Conservation (phyloP, 129 eudicot species). For the Chrysanthemum seticuspe region DNA sequence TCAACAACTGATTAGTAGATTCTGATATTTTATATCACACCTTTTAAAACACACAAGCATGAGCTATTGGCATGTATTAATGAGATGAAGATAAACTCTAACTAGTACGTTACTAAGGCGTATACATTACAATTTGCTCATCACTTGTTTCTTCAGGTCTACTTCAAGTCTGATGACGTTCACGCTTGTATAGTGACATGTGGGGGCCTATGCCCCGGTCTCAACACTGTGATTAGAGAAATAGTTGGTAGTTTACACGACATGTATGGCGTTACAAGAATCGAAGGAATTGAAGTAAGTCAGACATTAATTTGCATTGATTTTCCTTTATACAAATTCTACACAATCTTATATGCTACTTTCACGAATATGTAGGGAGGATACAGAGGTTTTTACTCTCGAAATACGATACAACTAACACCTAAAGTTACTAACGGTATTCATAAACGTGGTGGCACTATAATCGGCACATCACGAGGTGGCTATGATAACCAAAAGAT, state of each 20-base stretch:
- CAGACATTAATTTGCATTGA: not conserved
- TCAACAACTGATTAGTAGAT: too few relatives aligned
- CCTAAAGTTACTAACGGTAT: conserved; percentile 73
- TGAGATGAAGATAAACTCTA: not conserved
- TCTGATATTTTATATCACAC: too few relatives aligned
- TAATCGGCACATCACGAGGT: conserved; percentile 88
- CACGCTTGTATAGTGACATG: conserved; percentile 93
- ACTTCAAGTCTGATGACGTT: conserved; percentile 78
- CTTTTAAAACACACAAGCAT: not conserved
- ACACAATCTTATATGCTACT: conserved; percentile 16
- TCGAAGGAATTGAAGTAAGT: conserved; percentile 78
- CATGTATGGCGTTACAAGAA: conserved; percentile 77
- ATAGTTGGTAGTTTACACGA: conserved; percentile 71
- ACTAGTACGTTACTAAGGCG: not conserved
- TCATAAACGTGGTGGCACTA: conserved; percentile 95
- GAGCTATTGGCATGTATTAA: not conserved
- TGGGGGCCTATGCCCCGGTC: conserved; percentile 95
- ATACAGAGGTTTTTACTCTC: conserved; percentile 81
- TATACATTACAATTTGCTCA: not conserved
- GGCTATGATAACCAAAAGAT: conserved; percentile 81
- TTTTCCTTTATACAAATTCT: conserved; percentile 1
- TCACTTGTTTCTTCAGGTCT: conserved; percentile 48
- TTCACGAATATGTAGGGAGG: conserved; percentile 65
- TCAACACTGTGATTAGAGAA: conserved; percentile 93
- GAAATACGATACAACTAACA: conserved; percentile 67